Evolutionary conservation across 1,284 basidiomycete species (phyloP).

Genomic region (Cystobasidiaceae sp.): DNA sequence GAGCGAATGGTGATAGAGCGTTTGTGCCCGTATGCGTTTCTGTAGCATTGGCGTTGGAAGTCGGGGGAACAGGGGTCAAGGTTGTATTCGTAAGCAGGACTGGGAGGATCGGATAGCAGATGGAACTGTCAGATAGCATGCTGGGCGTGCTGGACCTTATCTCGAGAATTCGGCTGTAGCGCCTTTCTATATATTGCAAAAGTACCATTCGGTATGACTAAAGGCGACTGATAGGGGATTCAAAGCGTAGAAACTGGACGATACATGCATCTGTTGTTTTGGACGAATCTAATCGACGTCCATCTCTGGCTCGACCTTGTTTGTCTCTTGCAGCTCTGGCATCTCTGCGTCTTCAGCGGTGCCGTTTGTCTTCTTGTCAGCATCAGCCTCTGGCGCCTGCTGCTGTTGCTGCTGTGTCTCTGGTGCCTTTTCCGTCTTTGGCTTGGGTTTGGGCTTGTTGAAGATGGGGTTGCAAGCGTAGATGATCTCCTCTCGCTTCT

Average conservation of each 20-base stretch:
- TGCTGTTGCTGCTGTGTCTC: conserved; percentile 47
- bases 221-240: neutral
- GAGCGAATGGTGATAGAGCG: too few species aligned
- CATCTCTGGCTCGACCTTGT: conserved; percentile 24
- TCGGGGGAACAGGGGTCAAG: too few species aligned
- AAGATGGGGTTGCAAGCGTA: conserved; percentile 48
- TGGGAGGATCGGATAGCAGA: too few species aligned
- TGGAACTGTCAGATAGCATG: too few species aligned
- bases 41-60: too few species aligned
- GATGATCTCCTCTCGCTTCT: conserved; percentile 82
- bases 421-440: conserved; percentile 47
- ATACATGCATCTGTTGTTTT: neutral
- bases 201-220: too few species aligned
- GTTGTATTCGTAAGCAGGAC: too few species aligned
- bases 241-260: neutral
- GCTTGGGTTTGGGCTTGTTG: conserved; percentile 67
- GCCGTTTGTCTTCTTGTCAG: too few species aligned
- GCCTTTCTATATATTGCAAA: too few species aligned
- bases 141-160: too few species aligned
- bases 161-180: too few species aligned
- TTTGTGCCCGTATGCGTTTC: too few species aligned
- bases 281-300: conserved; percentile 30
- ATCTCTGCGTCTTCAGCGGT: conserved; percentile 34
- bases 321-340: conserved; percentile 18
- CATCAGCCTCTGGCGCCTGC: conserved; percentile 49